Percentiles rank a stretch among this genome's conserved stretches.
These are phyloP conservation scores for Adansonia digitata DNA, from an alignment of 345 rosid species.

Conservation along the genomic window DNA sequence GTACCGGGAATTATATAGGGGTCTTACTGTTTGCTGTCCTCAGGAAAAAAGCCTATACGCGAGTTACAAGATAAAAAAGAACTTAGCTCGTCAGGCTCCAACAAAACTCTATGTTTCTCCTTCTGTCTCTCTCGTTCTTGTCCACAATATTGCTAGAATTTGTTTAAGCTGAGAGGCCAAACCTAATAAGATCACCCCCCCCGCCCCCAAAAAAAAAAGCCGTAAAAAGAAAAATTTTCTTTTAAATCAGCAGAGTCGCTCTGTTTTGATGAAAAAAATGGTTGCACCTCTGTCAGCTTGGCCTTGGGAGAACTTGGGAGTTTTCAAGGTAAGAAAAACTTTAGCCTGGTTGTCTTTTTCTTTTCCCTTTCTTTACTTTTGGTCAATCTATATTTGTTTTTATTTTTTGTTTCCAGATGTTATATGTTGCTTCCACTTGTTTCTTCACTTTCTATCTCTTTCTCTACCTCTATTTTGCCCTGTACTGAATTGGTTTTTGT, in stretches of 20 bases:
- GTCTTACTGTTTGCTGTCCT: neutral
- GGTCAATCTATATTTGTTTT: neutral
- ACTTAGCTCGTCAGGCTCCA: neutral
- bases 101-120: neutral
- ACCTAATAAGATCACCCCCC: neutral
- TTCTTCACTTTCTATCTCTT: neutral
- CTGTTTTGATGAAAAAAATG: constrained; percentile 27
- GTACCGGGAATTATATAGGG: neutral
- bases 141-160: neutral
- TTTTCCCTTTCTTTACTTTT: neutral
- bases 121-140: neutral
- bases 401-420: constrained; percentile 1
- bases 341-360: neutral
- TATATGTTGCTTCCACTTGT: neutral
- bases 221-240: too few relatives aligned
- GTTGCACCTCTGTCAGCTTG: constrained; percentile 62
- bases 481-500: constrained; percentile 2
- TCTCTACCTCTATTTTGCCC: neutral
- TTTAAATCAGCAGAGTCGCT: neutral
- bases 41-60: neutral
- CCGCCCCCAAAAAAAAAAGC: too few relatives aligned
- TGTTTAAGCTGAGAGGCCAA: neutral
- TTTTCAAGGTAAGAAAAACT: constrained; percentile 54
- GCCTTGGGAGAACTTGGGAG: constrained; percentile 88
- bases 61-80: neutral